Percentiles rank a stretch among this genome's conserved stretches.
Conservation (phyloP, 31 red algal genomes). For the Bonnemaisonia californica region DNA sequence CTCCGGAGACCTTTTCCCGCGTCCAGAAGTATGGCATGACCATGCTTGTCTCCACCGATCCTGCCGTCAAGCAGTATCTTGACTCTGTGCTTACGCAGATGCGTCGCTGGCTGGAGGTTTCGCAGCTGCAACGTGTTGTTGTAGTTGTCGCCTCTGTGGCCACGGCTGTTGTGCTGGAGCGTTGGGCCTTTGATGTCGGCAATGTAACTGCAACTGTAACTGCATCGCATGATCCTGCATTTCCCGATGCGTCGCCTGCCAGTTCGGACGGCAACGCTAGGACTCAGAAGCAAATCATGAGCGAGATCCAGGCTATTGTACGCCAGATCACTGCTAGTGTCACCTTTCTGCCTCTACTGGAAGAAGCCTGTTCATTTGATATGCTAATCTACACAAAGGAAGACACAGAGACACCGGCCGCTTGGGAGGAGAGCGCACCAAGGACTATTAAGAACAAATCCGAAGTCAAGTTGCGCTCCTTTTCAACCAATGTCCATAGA, state of each 20-base stretch:
- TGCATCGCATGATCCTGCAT: too few species aligned
- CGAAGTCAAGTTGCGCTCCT: constrained; percentile 84
- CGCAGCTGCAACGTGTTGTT: constrained; percentile 68
- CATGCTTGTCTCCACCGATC: constrained; percentile 78
- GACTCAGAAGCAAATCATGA: constrained; percentile 46
- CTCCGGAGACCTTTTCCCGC: constrained; percentile 86
- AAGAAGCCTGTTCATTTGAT: constrained; percentile 94
- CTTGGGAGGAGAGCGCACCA: constrained; percentile 88
- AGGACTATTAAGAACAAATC: constrained; percentile 63
- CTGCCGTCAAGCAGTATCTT: constrained; percentile 66
- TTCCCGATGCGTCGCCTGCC: background rate
- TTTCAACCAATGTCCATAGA: constrained; percentile 87
- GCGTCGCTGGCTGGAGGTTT: constrained; percentile 58
- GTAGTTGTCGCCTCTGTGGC: constrained; percentile 80
- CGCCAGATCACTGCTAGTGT: constrained; percentile 95
- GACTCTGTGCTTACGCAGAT: constrained; percentile 73
- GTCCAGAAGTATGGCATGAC: constrained; percentile 91
- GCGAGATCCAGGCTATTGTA: constrained; percentile 93
- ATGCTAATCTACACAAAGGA: constrained; percentile 87
- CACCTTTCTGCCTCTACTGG: constrained; percentile 88
- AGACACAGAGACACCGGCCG: constrained; percentile 54
- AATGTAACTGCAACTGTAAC: too few species aligned
- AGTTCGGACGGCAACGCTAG: background rate
- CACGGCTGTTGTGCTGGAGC: constrained; percentile 76
- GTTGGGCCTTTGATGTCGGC: constrained; percentile 90